Evolutionary conservation across 306 rosid genomes (phyloP), one percentile per base, ranked within the genome.

Genomic region (Vigna unguiculata): DNA sequence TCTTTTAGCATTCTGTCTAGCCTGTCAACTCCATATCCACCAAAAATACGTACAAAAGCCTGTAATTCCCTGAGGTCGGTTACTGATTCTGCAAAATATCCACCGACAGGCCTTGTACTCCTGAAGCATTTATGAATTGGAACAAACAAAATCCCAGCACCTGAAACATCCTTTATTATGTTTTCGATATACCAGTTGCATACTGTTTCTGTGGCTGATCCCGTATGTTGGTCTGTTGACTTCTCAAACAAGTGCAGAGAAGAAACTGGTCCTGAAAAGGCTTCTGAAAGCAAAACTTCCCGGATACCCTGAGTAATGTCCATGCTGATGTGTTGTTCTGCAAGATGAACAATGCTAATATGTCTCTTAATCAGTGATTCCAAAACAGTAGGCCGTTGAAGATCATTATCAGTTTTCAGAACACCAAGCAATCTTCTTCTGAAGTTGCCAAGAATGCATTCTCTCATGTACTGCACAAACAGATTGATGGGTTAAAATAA

Each of bases 261-360:
- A 76, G 99, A 89, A 86, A 95, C 97, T 69, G 98, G 98, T 76
- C 98, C 98, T 4, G 97, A 88, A 83, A 87, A 95, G 78, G 96
- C 88, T 81, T 95, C 99, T 38, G 91, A 76, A 68, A 95, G 97
- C 51, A 92, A 72, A 80, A 95, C 96, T 89, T 95, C 99, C 25
- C 97, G 92, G 74, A 90, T 92, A 74, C 97, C 99, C 83, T 88
- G 97, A 34, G 97, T 92, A 72, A 95, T 88, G 83, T 92, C 97
- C 98, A 95, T 95, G 87, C 97, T 90, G 83, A 95, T 90, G 79
- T 95, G 99, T 89, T 95, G 99, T 90, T 95, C 99, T 3, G 99
- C 95, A 66, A 95, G 92, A 83, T 92, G 93, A 83, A 95, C 86
- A 43, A 95, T 92, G 81, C 97, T 83, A 60, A 87, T 88, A 81